Evolutionary conservation across 1,284 basidiomycete species (phyloP).

Genomic region (Apiotrichum porosum): DNA sequence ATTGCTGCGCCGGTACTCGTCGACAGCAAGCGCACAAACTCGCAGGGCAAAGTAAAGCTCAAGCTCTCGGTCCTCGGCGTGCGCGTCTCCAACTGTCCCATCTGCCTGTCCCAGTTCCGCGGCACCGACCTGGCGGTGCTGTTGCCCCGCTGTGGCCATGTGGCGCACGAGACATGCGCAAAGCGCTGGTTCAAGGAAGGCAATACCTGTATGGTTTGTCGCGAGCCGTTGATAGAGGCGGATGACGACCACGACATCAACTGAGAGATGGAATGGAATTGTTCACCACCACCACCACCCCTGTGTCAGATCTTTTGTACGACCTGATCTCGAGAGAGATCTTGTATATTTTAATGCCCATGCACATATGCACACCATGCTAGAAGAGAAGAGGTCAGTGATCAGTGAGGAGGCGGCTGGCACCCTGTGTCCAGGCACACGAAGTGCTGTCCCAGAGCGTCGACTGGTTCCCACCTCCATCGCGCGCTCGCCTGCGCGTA

Average conservation of each 20-base stretch:
- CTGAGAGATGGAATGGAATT: not conserved
- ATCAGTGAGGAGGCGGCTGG: no score
- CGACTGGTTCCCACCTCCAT: no score
- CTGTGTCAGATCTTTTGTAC: no score
- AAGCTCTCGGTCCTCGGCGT: slow-evolving; percentile 69
- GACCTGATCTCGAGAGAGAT: no score
- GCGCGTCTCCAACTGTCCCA: slow-evolving; percentile 69
- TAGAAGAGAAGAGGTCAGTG: no score
- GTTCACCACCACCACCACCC: no score
- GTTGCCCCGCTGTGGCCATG: slow-evolving; percentile 64
- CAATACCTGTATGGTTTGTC: slow-evolving; percentile 45
- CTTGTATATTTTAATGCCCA: no score
- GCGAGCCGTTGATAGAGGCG: slow-evolving; percentile 30
- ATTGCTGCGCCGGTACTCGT: slow-evolving; percentile 62
- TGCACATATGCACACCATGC: no score
- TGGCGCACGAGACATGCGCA: slow-evolving; percentile 44
- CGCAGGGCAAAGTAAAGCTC: slow-evolving; percentile 68
- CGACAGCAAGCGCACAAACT: slow-evolving; percentile 60
- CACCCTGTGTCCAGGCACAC: no score
- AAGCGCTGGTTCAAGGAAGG: slow-evolving; percentile 45
- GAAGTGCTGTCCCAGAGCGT: no score
- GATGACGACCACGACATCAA: slow-evolving; percentile 1
- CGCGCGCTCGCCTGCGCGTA: no score
- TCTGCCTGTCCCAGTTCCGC: slow-evolving; percentile 73
- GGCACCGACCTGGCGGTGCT: slow-evolving; percentile 58